phyloP scores from a whole-genome alignment of 1,284 basidiomycete species.

The Cryptococcus sp. region DNA sequence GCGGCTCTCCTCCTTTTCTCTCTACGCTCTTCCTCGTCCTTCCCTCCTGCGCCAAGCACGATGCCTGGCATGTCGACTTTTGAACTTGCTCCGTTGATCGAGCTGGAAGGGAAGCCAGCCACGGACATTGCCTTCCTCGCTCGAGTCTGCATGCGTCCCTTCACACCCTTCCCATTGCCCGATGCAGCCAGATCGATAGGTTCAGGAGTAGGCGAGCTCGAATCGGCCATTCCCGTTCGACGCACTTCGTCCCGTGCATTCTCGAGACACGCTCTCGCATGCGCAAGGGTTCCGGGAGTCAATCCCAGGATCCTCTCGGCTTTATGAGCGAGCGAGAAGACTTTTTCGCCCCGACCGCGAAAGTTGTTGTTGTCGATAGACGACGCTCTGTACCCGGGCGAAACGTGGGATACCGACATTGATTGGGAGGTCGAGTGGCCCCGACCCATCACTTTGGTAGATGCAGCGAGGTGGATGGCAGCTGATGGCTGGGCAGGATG shows the following conservation, averaged over 20 bases:
- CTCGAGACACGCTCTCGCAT: conserved; percentile 37
- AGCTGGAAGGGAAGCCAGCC: conserved; percentile 4
- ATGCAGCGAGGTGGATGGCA: conserved; percentile 4
- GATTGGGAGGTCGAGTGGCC: too few relatives aligned
- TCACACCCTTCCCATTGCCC: not conserved
- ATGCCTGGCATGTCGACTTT: conserved; percentile 19
- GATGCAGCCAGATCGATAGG: not conserved
- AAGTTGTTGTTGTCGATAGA: not conserved
- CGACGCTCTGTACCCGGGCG: not conserved
- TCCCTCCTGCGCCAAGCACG: conserved; percentile 27
- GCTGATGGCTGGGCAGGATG: conserved; percentile 6
- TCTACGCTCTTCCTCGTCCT: conserved; percentile 34
- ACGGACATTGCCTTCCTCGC: conserved; percentile 33
- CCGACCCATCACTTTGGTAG: not conserved
- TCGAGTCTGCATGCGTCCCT: conserved; percentile 12
- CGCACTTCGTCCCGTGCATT: conserved; percentile 38
- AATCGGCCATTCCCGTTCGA: conserved; percentile 14
- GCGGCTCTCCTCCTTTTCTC: conserved; percentile 36
- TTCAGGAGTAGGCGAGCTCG: conserved; percentile 7
- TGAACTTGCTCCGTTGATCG: too few relatives aligned
- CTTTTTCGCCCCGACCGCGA: conserved; percentile 4
- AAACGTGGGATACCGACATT: not conserved
- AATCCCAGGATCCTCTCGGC: conserved; percentile 41
- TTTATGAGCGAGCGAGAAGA: conserved; percentile 34
- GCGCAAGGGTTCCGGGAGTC: conserved; percentile 33